Evolutionary conservation across 306 rosid genomes (phyloP), one percentile per base, ranked within the genome.

Genomic region (Pterocarpus santalinus): DNA sequence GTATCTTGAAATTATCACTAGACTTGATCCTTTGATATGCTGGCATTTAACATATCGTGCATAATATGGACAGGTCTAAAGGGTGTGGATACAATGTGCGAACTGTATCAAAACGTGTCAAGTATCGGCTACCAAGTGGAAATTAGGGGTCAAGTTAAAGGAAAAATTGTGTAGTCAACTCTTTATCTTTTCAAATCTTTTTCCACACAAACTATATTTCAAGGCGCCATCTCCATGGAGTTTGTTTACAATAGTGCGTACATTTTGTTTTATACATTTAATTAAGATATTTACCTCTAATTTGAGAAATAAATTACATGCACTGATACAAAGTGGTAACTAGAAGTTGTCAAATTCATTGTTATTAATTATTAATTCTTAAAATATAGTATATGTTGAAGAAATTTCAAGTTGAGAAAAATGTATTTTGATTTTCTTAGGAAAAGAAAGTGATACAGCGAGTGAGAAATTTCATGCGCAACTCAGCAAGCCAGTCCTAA

Each of bases 121-220:
- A 46, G 39, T 30, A 32, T 49, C 32, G 3, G 58, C 8, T 49
- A 51, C 14, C 62, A 34, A 33, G 63, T 4, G 58, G 34, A 35
- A 46, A 47, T 46, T n/a, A 53, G 72, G 51, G 73, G 52, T 63
- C 72, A 63, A 76, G 13, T 61, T 15, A 14, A 1, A 62, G 8
- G 12, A 65, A 10, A 56, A 64, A 11, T n/a, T 52, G 13, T 62
- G 52, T 17, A 0, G 72, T 76, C 72, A 76, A 76, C 80, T 47
- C 51, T 76, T 64, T 33, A 3, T 34, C 7, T n/a, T 46, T 76
- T 49, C 17, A 35, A 16, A 14, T 33, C n/a, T 2, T 7, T 8
- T 34, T 52, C 10, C 7, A 33, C 39, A 70, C 3, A 32, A 32
- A 22, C 28, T 22, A 22, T 1, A 22, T 22, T 22, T 22, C 28